Evolutionary conservation across 352 stramenopile species (phyloP).

Genomic region (Phytophthora fragariaefolia): DNA sequence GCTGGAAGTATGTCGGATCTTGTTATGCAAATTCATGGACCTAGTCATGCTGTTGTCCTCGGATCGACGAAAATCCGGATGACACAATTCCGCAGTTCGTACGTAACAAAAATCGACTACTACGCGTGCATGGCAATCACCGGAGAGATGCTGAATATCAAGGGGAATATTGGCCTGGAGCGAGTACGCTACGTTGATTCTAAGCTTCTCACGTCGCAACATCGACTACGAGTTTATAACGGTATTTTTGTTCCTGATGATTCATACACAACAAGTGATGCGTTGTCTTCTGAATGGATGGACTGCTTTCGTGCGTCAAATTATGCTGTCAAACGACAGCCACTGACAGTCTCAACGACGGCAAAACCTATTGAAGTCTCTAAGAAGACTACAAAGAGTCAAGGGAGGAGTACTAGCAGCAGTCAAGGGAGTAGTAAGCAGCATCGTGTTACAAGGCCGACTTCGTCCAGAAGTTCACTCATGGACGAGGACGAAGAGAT

Average conservation of each 20-base stretch:
- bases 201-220: slow-evolving; percentile 66
- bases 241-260: slow-evolving; percentile 79
- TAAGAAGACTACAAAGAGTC: background rate
- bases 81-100: slow-evolving; percentile 83
- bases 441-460: slow-evolving; percentile 12
- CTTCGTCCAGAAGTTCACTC: slow-evolving; percentile 46
- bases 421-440: slow-evolving; percentile 5
- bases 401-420: slow-evolving; percentile 1
- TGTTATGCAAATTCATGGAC: slow-evolving; percentile 42
- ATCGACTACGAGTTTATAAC: slow-evolving; percentile 69
- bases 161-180: slow-evolving; percentile 83
- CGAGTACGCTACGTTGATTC: slow-evolving; percentile 77
- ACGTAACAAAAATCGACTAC: slow-evolving; percentile 87
- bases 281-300: slow-evolving; percentile 83
- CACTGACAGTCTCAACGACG: background rate
- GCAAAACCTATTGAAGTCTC: slow-evolving; percentile 1
- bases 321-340: slow-evolving; percentile 23
- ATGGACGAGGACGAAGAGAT: slow-evolving; percentile 64
- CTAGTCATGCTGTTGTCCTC: slow-evolving; percentile 57
- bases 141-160: slow-evolving; percentile 86
- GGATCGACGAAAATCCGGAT: slow-evolving; percentile 81
- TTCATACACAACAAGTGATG: slow-evolving; percentile 65
- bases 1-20: slow-evolving; percentile 40
- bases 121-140: slow-evolving; percentile 84
- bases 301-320: slow-evolving; percentile 65